Conservation (phyloP, 768 basidiomycete genomes). For the Omphalotus guepiniiformis region DNA sequence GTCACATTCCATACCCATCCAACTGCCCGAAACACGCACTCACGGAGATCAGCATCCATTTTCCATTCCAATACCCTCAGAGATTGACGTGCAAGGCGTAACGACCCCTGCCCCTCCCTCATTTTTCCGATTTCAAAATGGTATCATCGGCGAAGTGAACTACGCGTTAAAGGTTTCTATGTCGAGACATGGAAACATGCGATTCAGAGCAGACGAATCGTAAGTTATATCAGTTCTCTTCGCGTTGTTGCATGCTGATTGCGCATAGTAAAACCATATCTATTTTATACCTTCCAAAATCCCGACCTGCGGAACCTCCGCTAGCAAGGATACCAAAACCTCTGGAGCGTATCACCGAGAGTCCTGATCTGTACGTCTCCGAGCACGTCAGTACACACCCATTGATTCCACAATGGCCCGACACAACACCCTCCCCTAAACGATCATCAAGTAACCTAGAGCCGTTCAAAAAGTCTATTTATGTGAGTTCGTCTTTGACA, state of each 20-base stretch:
- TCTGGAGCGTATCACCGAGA: background rate
- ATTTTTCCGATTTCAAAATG: constrained; percentile 1
- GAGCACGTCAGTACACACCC: constrained; percentile 3
- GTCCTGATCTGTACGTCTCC: background rate
- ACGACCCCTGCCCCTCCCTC: constrained; percentile 4
- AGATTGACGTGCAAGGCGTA: constrained; percentile 2
- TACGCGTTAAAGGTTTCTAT: constrained; percentile 6
- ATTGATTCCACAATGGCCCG: constrained; percentile 1
- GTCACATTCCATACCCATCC: no score
- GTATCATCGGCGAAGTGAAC: background rate
- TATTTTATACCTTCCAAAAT: constrained; percentile 7
- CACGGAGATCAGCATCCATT: background rate
- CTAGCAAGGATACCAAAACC: constrained; percentile 4
- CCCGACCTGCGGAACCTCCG: constrained; percentile 6
- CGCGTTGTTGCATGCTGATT: background rate
- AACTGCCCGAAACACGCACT: no score
- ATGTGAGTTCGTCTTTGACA: constrained; percentile 1
- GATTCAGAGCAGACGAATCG: constrained; percentile 18
- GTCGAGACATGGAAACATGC: background rate
- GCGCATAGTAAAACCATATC: constrained; percentile 2
- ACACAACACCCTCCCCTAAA: background rate
- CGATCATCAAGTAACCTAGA: constrained; percentile 1
- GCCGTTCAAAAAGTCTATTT: background rate
- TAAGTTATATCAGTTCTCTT: no score
- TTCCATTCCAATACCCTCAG: constrained; percentile 3